Conservation (phyloP, 139 green algal genomes). For the Spirogloea muscicola region DNA sequence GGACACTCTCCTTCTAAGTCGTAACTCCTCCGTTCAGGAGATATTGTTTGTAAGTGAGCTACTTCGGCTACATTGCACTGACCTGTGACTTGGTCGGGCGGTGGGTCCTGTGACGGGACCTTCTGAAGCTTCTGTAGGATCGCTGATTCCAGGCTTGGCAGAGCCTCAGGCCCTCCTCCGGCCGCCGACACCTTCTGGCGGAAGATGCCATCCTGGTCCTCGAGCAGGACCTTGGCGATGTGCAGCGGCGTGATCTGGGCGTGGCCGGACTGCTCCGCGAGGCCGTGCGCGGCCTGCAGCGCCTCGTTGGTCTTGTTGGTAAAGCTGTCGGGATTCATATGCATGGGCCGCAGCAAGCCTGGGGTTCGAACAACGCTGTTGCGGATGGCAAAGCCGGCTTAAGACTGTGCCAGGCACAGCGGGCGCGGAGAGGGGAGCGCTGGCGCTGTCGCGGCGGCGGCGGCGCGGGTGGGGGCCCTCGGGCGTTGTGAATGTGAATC, state of each 20-base stretch:
- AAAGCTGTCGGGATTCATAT: constrained; percentile 43
- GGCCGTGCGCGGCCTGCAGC: constrained; percentile 14
- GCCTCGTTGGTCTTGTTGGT: constrained; percentile 45
- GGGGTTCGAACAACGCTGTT: too few relatives aligned
- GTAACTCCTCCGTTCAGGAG: too few relatives aligned
- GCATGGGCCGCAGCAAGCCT: too few relatives aligned
- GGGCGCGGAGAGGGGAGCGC: too few relatives aligned
- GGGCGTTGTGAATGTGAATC: too few relatives aligned
- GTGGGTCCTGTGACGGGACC: constrained; percentile 28
- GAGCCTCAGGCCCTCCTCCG: neutral
- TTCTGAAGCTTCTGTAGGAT: constrained; percentile 20
- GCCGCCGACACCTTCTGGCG: neutral
- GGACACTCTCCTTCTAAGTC: too few relatives aligned
- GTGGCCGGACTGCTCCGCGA: constrained; percentile 37
- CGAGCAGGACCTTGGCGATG: constrained; percentile 18
- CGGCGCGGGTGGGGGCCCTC: too few relatives aligned
- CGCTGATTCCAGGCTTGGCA: constrained; percentile 3
- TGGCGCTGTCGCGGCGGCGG: too few relatives aligned
- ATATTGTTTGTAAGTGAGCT: too few relatives aligned
- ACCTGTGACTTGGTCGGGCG: constrained; percentile 36
- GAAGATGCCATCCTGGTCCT: constrained; percentile 33
- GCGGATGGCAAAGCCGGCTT: too few relatives aligned
- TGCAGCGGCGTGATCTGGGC: constrained; percentile 39
- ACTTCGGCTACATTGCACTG: too few relatives aligned
- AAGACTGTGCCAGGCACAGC: too few relatives aligned